Base-by-base conservation (phyloP, 148 eudicot genomes). In the Rhododendron simsii region DNA sequence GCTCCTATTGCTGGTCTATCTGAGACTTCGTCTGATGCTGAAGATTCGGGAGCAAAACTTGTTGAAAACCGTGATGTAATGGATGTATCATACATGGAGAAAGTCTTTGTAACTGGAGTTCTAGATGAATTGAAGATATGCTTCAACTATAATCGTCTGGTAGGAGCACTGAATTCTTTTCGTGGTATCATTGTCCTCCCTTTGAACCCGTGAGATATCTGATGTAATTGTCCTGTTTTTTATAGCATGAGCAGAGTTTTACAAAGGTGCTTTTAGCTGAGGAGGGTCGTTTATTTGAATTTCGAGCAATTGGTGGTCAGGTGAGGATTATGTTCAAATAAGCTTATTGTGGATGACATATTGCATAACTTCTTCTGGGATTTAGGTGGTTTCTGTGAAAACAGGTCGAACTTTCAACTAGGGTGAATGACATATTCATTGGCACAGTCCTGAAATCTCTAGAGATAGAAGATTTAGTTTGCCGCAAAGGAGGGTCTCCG, bases 291-390 rank as follows among this genome's bases (percentile, higher is more conserved):
- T 89, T 97, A 88, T 93, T 97, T 90, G 99, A 97, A 89, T 89
- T 97, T 86, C 98, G 99, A 88, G 99, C 99, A 74, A 95, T 91
- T 83, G 99, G 99, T 87, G 98, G 98, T 86, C 98, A 92, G 96
- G 99, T 94, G 92, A 84, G 92, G n/a, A 85, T 81, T 15, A 39
- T 82, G 6, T 53, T 79, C 50, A 21, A 77, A 53, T 35, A 28
- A 83, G 48, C 82, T 33, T 78, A 11, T 75, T 30, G 4, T 69
- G 63, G 55, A 71, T 71, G 63, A 12, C 48, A 86, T 44, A 41
- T 57, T 74, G 37, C 13, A 51, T 67, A 86, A 39, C 35, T 50
- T 77, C 55, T 84, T 71, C 57, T 53, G 53, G 57, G 82, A 81
- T 85, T 44, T 90, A 50, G 79, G 85, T 50, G 30, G 30, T 75